Conservation (phyloP, 2,329 filamentous ascomycete genomes). For the Stemphylium beticola region DNA sequence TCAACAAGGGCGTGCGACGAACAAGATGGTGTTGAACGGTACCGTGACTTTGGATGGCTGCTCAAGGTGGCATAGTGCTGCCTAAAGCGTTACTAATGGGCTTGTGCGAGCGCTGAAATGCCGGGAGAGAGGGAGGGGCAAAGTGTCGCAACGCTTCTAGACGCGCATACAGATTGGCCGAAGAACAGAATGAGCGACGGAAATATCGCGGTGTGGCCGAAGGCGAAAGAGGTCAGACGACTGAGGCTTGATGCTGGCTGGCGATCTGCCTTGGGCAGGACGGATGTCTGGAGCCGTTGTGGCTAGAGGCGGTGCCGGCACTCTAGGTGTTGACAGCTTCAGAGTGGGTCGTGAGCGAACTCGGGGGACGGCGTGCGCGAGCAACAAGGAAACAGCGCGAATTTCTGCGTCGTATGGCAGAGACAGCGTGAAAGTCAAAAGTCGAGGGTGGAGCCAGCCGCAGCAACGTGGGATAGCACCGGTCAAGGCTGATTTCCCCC, state of each 20-base stretch:
- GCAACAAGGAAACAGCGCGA: slow-evolving; percentile 24
- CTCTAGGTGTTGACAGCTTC: slow-evolving; percentile 34
- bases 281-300: slow-evolving; percentile 33
- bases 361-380: slow-evolving; percentile 32
- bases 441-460: slow-evolving; percentile 33
- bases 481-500: slow-evolving; percentile 47
- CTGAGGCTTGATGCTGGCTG: slow-evolving; percentile 32
- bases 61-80: slow-evolving; percentile 45
- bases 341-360: slow-evolving; percentile 29
- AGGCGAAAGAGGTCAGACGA: slow-evolving; percentile 33
- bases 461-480: slow-evolving; percentile 41
- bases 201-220: slow-evolving; percentile 32
- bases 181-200: slow-evolving; percentile 23
- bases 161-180: slow-evolving; percentile 19
- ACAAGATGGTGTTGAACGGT: slow-evolving; percentile 23
- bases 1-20: slow-evolving; percentile 14
- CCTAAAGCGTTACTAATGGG: slow-evolving; percentile 29
- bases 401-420: slow-evolving; percentile 29
- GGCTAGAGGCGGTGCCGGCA: slow-evolving; percentile 43
- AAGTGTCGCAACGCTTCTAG: slow-evolving; percentile 22
- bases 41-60: slow-evolving; percentile 38
- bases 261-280: slow-evolving; percentile 44
- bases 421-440: slow-evolving; percentile 28
- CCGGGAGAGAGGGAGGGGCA: slow-evolving; percentile 14
- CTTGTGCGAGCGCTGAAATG: slow-evolving; percentile 24